phyloP scores from a whole-genome alignment of 176 grass and related monocot genomes.

The Phragmites australis region DNA sequence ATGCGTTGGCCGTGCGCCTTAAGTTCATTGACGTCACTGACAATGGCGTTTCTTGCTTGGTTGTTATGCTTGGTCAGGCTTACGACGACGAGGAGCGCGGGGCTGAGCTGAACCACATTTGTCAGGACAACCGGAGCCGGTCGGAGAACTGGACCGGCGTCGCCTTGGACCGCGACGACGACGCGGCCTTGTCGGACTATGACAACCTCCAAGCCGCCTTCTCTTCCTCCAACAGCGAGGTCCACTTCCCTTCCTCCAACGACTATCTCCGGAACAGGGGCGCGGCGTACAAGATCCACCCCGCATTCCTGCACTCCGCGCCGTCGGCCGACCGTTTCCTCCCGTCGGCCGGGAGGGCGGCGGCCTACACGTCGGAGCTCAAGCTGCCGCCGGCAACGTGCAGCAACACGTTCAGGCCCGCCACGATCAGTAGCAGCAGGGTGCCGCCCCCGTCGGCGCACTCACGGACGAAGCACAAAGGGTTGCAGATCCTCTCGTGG shows the following conservation, averaged over 20 bases:
- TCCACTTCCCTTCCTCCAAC: slow-evolving; percentile 50
- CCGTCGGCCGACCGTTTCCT: slow-evolving; percentile 46
- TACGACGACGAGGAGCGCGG: slow-evolving; percentile 61
- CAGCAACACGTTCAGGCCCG: slow-evolving; percentile 7
- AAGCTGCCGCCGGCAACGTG: slow-evolving; percentile 46
- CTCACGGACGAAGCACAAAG: slow-evolving; percentile 48
- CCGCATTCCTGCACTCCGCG: slow-evolving; percentile 53
- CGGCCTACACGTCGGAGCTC: slow-evolving; percentile 46
- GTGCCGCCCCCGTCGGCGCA: slow-evolving; percentile 30
- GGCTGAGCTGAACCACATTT: slow-evolving; percentile 52
- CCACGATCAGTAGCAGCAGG: slow-evolving; percentile 35
- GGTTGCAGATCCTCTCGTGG: slow-evolving; percentile 76
- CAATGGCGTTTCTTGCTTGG: not conserved
- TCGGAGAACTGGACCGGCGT: slow-evolving; percentile 78
- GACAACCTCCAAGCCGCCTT: slow-evolving; percentile 50
- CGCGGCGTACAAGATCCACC: slow-evolving; percentile 52
- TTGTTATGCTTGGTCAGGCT: slow-evolving; percentile 44
- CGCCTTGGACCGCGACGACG: slow-evolving; percentile 51
- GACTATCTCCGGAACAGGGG: slow-evolving; percentile 56
- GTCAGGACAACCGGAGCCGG: slow-evolving; percentile 68
- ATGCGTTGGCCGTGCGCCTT: not conserved
- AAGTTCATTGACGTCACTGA: slow-evolving; percentile 1
- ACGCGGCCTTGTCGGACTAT: slow-evolving; percentile 51
- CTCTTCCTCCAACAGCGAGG: slow-evolving; percentile 68
- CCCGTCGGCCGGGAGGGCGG: slow-evolving; percentile 41